phyloP scores from a whole-genome alignment of 495 filamentous ascomycete genomes.

The Talaromyces nanjingensis region DNA sequence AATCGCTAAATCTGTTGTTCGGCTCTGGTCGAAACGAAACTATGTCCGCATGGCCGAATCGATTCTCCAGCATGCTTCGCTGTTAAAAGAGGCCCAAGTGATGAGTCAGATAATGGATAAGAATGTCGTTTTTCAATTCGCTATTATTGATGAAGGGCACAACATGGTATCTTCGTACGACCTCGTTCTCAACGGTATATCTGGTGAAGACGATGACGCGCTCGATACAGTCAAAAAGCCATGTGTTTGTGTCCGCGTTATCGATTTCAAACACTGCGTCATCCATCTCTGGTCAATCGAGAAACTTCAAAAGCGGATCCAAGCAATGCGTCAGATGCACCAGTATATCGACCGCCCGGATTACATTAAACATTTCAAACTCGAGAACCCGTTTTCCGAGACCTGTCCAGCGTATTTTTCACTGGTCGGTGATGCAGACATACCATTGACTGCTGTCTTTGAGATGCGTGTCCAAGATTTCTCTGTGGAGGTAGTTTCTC shows the following conservation, averaged over 20 bases:
- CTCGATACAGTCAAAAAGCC: slow-evolving; percentile 81
- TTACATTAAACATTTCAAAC: slow-evolving; percentile 64
- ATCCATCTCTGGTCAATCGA: slow-evolving; percentile 92
- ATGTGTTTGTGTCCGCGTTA: slow-evolving; percentile 82
- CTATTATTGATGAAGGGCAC: slow-evolving; percentile 83
- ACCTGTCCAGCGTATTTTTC: slow-evolving; percentile 86
- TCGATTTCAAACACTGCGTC: slow-evolving; percentile 83
- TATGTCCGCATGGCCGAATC: slow-evolving; percentile 95
- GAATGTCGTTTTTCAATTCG: slow-evolving; percentile 90
- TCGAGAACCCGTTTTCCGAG: slow-evolving; percentile 75
- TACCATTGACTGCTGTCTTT: slow-evolving; percentile 89
- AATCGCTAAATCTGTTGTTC: slow-evolving; percentile 55
- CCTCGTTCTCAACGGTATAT: slow-evolving; percentile 86
- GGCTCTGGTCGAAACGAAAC: slow-evolving; percentile 75
- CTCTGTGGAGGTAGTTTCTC: slow-evolving; percentile 77
- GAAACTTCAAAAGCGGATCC: slow-evolving; percentile 80
- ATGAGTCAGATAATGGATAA: slow-evolving; percentile 98
- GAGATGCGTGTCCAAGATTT: slow-evolving; percentile 95
- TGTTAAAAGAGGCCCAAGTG: slow-evolving; percentile 90
- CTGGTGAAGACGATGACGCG: slow-evolving; percentile 77
- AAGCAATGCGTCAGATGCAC: slow-evolving; percentile 91
- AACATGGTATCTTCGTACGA: slow-evolving; percentile 90
- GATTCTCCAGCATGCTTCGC: slow-evolving; percentile 77
- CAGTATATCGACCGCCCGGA: slow-evolving; percentile 94
- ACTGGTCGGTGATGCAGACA: slow-evolving; percentile 86